Conservation (phyloP, 306 rosid species). For the Castanopsis chinensis region DNA sequence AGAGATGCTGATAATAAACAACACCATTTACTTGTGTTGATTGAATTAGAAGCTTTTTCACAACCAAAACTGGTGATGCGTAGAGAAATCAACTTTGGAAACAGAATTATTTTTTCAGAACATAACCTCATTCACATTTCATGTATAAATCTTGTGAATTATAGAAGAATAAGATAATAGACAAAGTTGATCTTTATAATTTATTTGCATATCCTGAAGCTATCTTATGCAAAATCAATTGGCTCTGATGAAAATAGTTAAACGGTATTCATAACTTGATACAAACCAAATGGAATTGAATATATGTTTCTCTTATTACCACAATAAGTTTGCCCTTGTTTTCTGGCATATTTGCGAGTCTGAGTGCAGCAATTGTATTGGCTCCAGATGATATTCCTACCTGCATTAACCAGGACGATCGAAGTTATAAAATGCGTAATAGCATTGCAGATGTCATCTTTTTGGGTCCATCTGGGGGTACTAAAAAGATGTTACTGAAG, state of each 20-base stretch:
- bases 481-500: neutral
- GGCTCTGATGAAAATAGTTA: neutral
- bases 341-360: conserved; percentile 77
- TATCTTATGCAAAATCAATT: neutral
- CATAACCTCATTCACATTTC: neutral
- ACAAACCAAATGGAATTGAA: neutral
- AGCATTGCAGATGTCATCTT: neutral
- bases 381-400: conserved; percentile 98
- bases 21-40: neutral
- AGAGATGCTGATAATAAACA: neutral
- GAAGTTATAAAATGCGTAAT: neutral
- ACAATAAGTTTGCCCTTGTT: conserved; percentile 96
- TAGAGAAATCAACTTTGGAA: neutral
- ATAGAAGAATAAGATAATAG: neutral
- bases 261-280: neutral
- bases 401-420: conserved; percentile 31
- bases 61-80: neutral
- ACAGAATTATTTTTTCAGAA: neutral
- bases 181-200: neutral
- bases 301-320: conserved; percentile 46
- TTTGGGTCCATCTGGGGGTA: neutral
- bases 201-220: neutral
- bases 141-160: neutral
- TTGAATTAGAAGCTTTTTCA: neutral
- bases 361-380: conserved; percentile 85